Evolutionary conservation across 305 asterid species (phyloP).

Genomic region (Ajuga reptans): DNA sequence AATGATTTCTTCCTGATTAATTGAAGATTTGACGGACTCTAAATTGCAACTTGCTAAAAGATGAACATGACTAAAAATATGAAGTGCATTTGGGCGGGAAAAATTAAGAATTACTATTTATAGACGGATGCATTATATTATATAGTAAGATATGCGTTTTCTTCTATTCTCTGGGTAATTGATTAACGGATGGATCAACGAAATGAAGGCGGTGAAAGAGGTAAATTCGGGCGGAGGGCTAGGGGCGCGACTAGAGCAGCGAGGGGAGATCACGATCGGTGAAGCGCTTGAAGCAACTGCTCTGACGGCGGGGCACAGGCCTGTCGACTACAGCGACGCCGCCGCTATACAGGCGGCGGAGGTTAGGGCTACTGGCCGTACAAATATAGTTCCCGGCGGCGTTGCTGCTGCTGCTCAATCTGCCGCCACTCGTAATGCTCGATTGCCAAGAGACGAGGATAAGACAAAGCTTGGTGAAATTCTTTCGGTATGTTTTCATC

Average conservation of each 20-base stretch:
- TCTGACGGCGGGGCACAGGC: constrained; percentile 65
- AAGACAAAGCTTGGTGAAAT: constrained; percentile 71
- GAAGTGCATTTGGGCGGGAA: too few species aligned
- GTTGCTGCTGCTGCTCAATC: constrained; percentile 95
- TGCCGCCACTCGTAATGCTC: constrained; percentile 84
- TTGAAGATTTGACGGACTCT: too few species aligned
- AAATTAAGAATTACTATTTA: too few species aligned
- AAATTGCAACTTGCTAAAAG: too few species aligned
- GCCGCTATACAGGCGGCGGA: constrained; percentile 94
- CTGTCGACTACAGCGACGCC: constrained; percentile 85
- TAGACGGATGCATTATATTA: too few species aligned
- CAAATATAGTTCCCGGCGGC: constrained; percentile 81
- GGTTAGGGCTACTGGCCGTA: constrained; percentile 89
- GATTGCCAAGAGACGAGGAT: constrained; percentile 63
- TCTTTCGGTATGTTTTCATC: constrained; percentile 40
- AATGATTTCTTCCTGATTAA: too few species aligned
- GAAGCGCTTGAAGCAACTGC: constrained; percentile 94
- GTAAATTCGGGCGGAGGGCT: constrained; percentile 16
- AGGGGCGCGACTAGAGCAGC: constrained; percentile 21
- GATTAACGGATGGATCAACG: not conserved
- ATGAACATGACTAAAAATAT: too few species aligned
- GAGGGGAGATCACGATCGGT: constrained; percentile 63
- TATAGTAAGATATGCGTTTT: too few species aligned
- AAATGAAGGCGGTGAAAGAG: constrained; percentile 28
- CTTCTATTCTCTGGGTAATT: too few species aligned